Percentiles rank a stretch among this genome's conserved stretches.
phyloP scores from a whole-genome alignment of 73 alveolate species.

The Symbiodinium pilosum region DNA sequence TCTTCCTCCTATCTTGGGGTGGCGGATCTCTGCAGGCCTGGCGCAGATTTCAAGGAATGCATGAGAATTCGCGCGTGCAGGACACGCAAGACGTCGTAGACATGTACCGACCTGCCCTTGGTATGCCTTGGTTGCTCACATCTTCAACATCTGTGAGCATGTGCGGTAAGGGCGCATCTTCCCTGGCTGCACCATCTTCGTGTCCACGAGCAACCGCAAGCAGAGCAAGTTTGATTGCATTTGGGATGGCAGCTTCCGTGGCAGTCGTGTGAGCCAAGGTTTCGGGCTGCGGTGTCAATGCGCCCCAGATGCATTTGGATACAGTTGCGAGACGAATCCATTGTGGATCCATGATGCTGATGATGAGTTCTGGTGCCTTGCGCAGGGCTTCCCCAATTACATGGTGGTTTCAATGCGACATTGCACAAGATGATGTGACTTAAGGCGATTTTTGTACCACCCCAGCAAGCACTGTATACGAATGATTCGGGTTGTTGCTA shows the following conservation, averaged over 20 bases:
- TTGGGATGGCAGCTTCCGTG: not conserved
- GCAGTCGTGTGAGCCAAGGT: conserved; percentile 9
- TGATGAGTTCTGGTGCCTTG: too few species aligned
- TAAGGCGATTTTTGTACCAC: too few species aligned
- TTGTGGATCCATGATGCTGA: too few species aligned
- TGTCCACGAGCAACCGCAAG: conserved; percentile 84
- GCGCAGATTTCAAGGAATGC: not conserved
- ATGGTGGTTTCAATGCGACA: too few species aligned
- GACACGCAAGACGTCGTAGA: conserved; percentile 39
- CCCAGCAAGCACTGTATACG: too few species aligned
- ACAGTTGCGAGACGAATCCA: too few species aligned
- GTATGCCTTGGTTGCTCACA: too few species aligned
- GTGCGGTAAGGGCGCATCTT: not conserved
- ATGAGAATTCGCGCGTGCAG: not conserved
- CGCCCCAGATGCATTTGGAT: not conserved
- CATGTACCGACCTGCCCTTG: conserved; percentile 1
- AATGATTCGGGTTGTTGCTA: too few species aligned
- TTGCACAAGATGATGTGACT: too few species aligned
- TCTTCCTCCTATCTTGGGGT: conserved; percentile 82
- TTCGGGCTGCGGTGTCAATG: conserved; percentile 78
- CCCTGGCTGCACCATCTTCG: conserved; percentile 61
- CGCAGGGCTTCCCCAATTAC: too few species aligned
- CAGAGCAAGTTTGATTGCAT: conserved; percentile 4
- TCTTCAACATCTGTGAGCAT: too few species aligned
- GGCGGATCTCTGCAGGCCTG: conserved; percentile 47